Base-by-base conservation (phyloP, 331 rosid species). In the Pyrus hybrid region DNA sequence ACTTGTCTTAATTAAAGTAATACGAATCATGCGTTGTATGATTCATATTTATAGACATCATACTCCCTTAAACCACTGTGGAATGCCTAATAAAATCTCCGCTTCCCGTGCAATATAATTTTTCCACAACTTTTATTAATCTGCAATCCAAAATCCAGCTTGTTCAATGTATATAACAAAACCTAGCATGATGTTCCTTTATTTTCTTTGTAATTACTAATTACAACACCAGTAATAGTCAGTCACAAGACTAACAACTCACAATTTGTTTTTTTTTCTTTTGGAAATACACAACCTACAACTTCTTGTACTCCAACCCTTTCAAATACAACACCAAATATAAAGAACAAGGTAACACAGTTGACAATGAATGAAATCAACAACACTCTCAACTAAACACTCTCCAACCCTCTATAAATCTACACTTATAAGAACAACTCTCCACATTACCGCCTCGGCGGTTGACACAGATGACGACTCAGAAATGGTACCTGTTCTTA, bases 341-440 rank as follows among this genome's bases (percentile, higher is more conserved):
- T 49, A 51, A 33, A 37, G 17, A n/a, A 13, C 21, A 66, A 65
- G 7, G 5, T 17, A 71, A 20, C 70, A 78, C 66, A 71, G 32
- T 58, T 78, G 79, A 80, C 65, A 78, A 83, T 77, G 71, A 79
- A 82, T 85, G 75, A 78, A 81, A 79, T 82, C 86, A 81, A 80
- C 56, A 85, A 87, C 81, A 82, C 91, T 78, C 87, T 86, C 80
- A 65, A 77, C 77, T 82, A 77, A 80, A 84, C 76, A 67, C 86
- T 80, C 71, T n/a, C n/a, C 82, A 85, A 85, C 81, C 77, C 77
- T 85, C 86, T 93, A 86, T 80, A 85, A 82, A 73, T 60, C 60
- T 61, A 73, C 43, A 37, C 41, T 72, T 23, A 37, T 45, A 73
- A 60, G 41, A 64, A 37, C 76, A 73, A 25, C 58, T 22, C 68